Evolutionary conservation across 2,329 filamentous ascomycete genomes (phyloP).

Genomic region (Aspergillus niger): DNA sequence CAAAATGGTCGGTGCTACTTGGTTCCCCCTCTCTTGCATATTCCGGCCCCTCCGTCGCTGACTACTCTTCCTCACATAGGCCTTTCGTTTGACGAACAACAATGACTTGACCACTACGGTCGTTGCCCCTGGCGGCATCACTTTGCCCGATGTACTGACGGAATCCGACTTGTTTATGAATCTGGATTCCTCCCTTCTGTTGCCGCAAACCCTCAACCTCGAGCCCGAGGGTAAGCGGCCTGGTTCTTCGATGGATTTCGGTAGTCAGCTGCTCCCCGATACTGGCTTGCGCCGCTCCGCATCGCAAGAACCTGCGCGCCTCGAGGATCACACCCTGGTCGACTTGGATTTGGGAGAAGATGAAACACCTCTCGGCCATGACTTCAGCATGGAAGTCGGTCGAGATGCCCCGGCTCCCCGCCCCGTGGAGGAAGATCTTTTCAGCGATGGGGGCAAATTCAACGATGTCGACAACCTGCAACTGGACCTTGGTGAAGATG

Average conservation of each 20-base stretch:
- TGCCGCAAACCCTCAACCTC: constrained; percentile 67
- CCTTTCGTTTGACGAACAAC: constrained; percentile 90
- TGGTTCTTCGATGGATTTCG: constrained; percentile 53
- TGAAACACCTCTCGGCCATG: constrained; percentile 66
- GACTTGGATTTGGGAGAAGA: constrained; percentile 70
- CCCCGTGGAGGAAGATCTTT: constrained; percentile 57
- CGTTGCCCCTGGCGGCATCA: constrained; percentile 78
- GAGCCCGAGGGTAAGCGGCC: constrained; percentile 41
- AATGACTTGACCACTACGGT: constrained; percentile 89
- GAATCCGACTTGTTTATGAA: constrained; percentile 90
- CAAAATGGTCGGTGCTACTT: constrained; percentile 73
- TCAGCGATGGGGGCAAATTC: constrained; percentile 65
- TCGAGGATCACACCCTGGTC: constrained; percentile 70
- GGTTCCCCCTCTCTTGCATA: neutral
- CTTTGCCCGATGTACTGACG: constrained; percentile 88
- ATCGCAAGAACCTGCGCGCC: constrained; percentile 54
- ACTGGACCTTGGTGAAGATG: constrained; percentile 51
- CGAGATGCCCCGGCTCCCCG: constrained; percentile 75
- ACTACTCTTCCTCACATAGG: constrained; percentile 55
- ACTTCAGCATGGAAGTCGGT: constrained; percentile 79
- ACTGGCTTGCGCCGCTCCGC: constrained; percentile 52
- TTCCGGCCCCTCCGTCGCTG: constrained; percentile 29
- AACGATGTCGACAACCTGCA: constrained; percentile 55
- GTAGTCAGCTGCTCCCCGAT: constrained; percentile 78
- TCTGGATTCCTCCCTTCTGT: constrained; percentile 75